Base-by-base conservation (phyloP, 2,329 filamentous ascomycete species). In the Talaromyces sp. region DNA sequence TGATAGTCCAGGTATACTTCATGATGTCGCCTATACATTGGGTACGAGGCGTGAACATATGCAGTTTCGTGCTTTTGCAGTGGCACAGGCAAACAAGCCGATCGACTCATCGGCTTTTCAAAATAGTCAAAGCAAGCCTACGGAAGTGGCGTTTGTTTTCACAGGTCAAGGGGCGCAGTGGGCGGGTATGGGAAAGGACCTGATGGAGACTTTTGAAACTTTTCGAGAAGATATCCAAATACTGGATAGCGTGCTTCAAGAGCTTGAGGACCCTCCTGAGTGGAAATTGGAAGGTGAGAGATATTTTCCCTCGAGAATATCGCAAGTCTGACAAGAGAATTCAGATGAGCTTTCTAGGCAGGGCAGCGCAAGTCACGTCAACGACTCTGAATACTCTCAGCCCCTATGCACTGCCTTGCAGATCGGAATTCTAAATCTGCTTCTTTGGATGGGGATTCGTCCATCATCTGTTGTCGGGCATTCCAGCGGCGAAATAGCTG, bases 161-260 rank as follows among this genome's bases (percentile, higher is more conserved):
- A 74, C 65, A 13, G 71, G 71, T 3, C 72, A 75, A 45, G 72
- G 72, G 1, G 66, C 71, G 3, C 70, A 74, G 35, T 75, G 68
- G 65, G 35, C 59, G 1, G 55, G 43, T 0, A 74, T 74, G 71
- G 72, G 69, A 2, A 43, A 45, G 27, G 58, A 62, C 14, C 56
- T 74, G 4, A 37, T 73, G 20, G 13, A 36, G 3, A 24, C 4
- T 10, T 65, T 63, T 43, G 19, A 44, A 5, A 49, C 27, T 1
- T 67, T 70, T 32, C 50, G 52, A 8, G 17, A 56, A 3, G 49
- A 49, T 33, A 57, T 70, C 2, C 47, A 50, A 20, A 29, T 1
- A 5, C 51, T 66, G 44, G 62, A 66, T 29, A 9, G 39, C 13
- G 37, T 54, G 1, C 37, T 66, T 9, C 51, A 54, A 20, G 10